Conservation (phyloP, 2,329 filamentous ascomycete species). For the Aspergillus ibericus region DNA sequence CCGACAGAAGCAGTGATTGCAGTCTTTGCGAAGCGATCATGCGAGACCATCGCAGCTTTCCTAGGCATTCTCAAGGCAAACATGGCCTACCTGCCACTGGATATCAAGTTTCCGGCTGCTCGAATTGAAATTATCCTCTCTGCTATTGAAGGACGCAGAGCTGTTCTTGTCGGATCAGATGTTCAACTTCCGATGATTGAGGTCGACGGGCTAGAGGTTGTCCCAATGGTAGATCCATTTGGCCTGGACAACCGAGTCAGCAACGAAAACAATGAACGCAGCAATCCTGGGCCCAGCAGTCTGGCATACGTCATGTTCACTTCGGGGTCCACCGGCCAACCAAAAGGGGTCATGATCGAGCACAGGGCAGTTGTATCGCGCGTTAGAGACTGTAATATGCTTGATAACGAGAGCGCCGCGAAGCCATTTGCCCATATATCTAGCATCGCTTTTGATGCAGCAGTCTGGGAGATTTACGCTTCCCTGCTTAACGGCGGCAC, state of each 20-base stretch:
- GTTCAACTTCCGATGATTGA: neutral
- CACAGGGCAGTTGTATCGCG: neutral
- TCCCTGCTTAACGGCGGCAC: conserved; percentile 2
- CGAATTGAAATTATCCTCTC: conserved; percentile 1
- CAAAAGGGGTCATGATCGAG: conserved; percentile 8
- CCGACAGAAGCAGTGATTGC: neutral
- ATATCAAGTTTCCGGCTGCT: neutral
- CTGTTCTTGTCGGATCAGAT: neutral
- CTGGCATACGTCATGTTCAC: conserved; percentile 6
- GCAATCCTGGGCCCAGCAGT: neutral
- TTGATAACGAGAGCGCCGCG: neutral
- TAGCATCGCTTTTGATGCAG: neutral
- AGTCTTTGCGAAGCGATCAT: neutral
- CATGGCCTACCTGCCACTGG: conserved; percentile 7
- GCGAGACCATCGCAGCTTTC: neutral
- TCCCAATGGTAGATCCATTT: neutral
- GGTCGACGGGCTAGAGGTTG: neutral
- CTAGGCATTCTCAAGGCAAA: conserved; percentile 3
- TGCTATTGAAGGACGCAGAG: neutral
- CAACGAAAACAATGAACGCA: neutral
- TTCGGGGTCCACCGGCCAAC: conserved; percentile 1
- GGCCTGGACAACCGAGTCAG: neutral
- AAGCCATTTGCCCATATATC: neutral
- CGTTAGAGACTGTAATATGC: neutral
- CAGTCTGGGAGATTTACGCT: neutral